These are phyloP conservation scores for Thymus mandschuricus DNA, from an alignment of 257 asterid species.

Conservation along the genomic window DNA sequence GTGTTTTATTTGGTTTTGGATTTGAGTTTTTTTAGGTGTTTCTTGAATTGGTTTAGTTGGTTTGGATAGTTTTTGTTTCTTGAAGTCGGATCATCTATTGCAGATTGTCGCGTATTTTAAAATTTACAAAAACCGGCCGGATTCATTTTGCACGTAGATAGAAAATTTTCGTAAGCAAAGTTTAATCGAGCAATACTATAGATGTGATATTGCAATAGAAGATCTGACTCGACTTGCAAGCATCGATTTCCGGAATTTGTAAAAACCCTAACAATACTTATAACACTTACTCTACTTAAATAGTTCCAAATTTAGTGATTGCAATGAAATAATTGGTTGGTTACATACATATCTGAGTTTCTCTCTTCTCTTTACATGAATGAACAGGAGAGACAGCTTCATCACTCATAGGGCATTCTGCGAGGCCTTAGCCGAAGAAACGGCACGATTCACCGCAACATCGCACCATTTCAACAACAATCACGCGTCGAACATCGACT, in stretches of 20 bases:
- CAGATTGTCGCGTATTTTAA: background rate
- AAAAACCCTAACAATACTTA: background rate
- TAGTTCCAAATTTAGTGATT: no score
- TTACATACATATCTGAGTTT: no score
- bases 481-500: slow-evolving; percentile 41
- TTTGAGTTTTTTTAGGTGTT: background rate
- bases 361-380: background rate
- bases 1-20: background rate
- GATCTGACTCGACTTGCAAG: background rate
- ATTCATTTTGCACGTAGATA: background rate
- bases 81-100: background rate
- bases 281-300: no score
- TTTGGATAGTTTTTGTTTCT: no score
- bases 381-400: slow-evolving; percentile 85
- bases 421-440: slow-evolving; percentile 91
- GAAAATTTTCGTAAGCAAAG: no score
- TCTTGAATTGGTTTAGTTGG: no score
- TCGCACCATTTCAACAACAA: slow-evolving; percentile 45
- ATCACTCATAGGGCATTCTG: slow-evolving; percentile 95
- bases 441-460: slow-evolving; percentile 78
- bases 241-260: no score
- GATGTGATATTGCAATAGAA: background rate
- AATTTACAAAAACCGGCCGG: background rate
- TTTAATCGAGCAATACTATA: background rate
- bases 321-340: no score